phyloP scores from a whole-genome alignment of 1,284 basidiomycete genomes.

The Trametes hirsuta region DNA sequence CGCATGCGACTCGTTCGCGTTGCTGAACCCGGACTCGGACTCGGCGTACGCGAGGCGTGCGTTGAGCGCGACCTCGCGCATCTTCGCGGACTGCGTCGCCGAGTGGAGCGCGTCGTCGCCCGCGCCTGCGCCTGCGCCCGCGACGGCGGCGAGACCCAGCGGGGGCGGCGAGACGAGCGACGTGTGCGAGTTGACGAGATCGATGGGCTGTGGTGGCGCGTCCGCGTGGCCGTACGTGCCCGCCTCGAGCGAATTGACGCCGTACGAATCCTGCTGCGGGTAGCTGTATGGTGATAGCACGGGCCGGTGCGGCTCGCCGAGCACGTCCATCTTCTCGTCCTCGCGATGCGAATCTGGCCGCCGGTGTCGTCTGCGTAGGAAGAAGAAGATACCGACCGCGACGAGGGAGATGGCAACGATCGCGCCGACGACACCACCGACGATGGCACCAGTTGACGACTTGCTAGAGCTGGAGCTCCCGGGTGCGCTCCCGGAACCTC shows the following conservation, averaged over 20 bases:
- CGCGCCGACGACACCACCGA: constrained; percentile 20
- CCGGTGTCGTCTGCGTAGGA: constrained; percentile 2
- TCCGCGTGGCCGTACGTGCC: not conserved
- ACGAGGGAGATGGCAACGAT: constrained; percentile 6
- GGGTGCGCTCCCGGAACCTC: not conserved
- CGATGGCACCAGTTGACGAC: constrained; percentile 10
- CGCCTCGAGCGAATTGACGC: not conserved
- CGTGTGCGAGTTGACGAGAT: not conserved
- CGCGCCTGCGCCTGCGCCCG: not conserved
- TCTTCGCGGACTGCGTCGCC: constrained; percentile 16
- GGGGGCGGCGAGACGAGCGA: not conserved
- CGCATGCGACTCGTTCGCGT: constrained; percentile 2
- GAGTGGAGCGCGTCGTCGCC: not conserved
- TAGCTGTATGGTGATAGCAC: constrained; percentile 13
- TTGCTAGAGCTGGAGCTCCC: not conserved
- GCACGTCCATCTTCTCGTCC: constrained; percentile 4
- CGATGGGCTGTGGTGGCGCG: not conserved
- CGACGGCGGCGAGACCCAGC: not conserved
- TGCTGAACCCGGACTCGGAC: constrained; percentile 8
- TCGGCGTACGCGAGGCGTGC: constrained; percentile 13
- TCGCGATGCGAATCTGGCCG: not conserved
- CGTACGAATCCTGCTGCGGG: not conserved
- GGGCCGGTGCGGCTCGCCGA: constrained; percentile 9
- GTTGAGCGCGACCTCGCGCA: constrained; percentile 20
- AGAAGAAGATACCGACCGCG: constrained; percentile 5